These are phyloP conservation scores for Kazachstania africana DNA, from an alignment of 805 yeast species.

Conservation along the genomic window DNA sequence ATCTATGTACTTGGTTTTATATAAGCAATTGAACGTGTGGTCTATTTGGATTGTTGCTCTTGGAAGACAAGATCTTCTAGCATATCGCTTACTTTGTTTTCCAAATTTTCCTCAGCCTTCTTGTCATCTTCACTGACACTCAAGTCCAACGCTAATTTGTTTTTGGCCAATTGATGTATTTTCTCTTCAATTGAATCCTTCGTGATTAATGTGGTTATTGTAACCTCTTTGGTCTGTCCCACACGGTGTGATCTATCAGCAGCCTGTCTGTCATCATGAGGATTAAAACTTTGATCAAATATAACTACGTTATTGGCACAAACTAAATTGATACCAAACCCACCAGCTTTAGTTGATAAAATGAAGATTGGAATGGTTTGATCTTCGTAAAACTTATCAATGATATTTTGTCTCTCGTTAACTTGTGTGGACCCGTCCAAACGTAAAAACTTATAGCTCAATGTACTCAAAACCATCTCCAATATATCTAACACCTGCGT, in stretches of 20 bases:
- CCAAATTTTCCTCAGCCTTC: constrained; percentile 30
- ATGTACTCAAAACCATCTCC: constrained; percentile 56
- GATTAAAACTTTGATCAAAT: constrained; percentile 90
- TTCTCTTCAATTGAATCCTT: constrained; percentile 79
- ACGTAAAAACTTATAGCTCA: constrained; percentile 62
- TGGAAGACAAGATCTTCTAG: constrained; percentile 28
- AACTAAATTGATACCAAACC: constrained; percentile 92
- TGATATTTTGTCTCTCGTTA: constrained; percentile 82
- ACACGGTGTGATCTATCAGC: constrained; percentile 98
- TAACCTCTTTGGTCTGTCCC: constrained; percentile 80
- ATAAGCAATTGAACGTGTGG: no score
- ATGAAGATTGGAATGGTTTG: constrained; percentile 73
- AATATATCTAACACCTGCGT: constrained; percentile 86
- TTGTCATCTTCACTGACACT: constrained; percentile 35
- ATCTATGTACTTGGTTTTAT: no score
- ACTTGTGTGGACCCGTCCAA: constrained; percentile 92
- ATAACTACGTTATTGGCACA: constrained; percentile 90
- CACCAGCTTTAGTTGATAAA: constrained; percentile 94
- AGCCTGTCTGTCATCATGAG: constrained; percentile 97
- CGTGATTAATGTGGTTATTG: constrained; percentile 63
- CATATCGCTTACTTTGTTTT: constrained; percentile 41
- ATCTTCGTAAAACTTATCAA: constrained; percentile 81
- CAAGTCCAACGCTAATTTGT: constrained; percentile 75
- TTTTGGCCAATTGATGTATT: constrained; percentile 73
- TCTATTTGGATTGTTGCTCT: no score